phyloP scores from a whole-genome alignment of 2,329 filamentous ascomycete genomes.

The Exophiala calicioides region DNA sequence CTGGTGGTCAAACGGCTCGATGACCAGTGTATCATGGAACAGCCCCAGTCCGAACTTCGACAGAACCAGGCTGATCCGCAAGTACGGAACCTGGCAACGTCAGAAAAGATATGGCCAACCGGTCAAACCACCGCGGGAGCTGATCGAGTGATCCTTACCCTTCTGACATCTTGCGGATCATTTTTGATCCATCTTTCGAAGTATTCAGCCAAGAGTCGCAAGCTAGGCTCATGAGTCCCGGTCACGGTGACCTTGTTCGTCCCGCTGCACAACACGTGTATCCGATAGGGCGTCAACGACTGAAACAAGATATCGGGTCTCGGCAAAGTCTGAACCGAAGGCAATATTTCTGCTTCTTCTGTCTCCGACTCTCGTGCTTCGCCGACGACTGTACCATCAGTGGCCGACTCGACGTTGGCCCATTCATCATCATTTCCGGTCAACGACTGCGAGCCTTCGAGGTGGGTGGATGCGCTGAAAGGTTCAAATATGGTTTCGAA shows the following conservation, averaged over 20 bases:
- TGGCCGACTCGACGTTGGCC: constrained; percentile 5
- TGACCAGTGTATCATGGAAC: constrained; percentile 11
- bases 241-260: constrained; percentile 7
- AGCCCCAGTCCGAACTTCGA: constrained; percentile 16
- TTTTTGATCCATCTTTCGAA: constrained; percentile 13
- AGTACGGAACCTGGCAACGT: constrained; percentile 7
- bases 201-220: constrained; percentile 14
- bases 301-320: constrained; percentile 13
- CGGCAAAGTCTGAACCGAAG: constrained; percentile 10
- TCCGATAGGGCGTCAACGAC: constrained; percentile 7
- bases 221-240: constrained; percentile 13
- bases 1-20: constrained; percentile 14
- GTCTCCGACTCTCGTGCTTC: neutral
- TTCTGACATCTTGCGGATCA: constrained; percentile 11
- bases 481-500: constrained; percentile 10
- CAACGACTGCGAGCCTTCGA: neutral
- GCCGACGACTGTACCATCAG: constrained; percentile 1
- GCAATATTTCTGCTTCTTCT: neutral
- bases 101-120: no score
- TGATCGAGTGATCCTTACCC: constrained; percentile 3
- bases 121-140: no score
- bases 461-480: no score
- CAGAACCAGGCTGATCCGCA: constrained; percentile 8
- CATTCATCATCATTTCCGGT: constrained; percentile 10
- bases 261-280: constrained; percentile 4